Percentiles rank a stretch among this genome's conserved stretches.
Evolutionary conservation across 805 yeast genomes (phyloP).

Genomic region (Saturnispora quitensis): DNA sequence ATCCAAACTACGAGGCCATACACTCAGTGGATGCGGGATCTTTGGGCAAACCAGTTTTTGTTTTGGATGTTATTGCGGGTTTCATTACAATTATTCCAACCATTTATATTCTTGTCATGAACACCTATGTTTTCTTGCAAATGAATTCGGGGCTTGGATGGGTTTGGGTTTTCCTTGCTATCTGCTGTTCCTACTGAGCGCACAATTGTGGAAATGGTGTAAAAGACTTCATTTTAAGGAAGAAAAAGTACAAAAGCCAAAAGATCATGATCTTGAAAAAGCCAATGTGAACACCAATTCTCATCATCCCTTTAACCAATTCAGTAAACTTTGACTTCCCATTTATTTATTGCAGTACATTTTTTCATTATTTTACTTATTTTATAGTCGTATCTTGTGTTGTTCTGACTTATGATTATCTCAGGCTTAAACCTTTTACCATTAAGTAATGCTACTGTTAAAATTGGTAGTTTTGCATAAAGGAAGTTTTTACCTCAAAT

Average conservation of each 20-base stretch:
- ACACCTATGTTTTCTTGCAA: conserved; percentile 66
- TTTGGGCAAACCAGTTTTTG: conserved; percentile 67
- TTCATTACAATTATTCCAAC: conserved; percentile 69
- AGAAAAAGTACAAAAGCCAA: conserved; percentile 40
- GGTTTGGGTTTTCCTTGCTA: conserved; percentile 61
- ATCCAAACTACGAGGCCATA: conserved; percentile 53
- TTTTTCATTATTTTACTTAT: too few relatives aligned
- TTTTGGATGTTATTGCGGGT: conserved; percentile 71
- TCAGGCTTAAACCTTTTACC: too few relatives aligned
- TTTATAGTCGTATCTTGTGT: too few relatives aligned
- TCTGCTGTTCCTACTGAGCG: conserved; percentile 45
- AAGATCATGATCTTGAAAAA: conserved; percentile 51
- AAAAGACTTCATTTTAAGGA: conserved; percentile 47
- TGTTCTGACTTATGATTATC: too few relatives aligned
- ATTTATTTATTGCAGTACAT: too few relatives aligned
- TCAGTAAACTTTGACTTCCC: too few relatives aligned
- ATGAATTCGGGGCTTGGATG: conserved; percentile 67
- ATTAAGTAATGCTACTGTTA: too few relatives aligned
- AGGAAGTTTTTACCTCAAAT: too few relatives aligned
- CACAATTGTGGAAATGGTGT: conserved; percentile 57
- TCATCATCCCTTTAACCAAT: conserved; percentile 4
- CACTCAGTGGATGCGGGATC: conserved; percentile 51
- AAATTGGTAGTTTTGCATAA: too few relatives aligned
- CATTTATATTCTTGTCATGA: conserved; percentile 79
- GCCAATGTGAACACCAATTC: not conserved